phyloP scores from a whole-genome alignment of 257 asterid species.

The Penstemon davidsonii region DNA sequence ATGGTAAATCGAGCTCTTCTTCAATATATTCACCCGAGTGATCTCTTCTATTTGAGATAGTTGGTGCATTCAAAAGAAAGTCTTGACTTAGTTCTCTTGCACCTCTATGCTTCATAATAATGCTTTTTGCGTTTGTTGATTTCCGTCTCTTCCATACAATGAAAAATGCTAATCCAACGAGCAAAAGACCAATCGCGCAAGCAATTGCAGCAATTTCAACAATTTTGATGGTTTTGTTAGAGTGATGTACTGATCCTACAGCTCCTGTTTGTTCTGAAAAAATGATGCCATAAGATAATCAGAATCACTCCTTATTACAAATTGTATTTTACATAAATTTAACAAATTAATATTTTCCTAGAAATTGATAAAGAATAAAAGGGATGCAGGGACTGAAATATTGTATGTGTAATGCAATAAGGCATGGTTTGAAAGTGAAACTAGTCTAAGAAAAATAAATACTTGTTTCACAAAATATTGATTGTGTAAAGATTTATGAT shows the following conservation, averaged over 20 bases:
- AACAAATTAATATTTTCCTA: too few relatives aligned
- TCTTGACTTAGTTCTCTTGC: conserved; percentile 44
- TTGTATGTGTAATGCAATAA: too few relatives aligned
- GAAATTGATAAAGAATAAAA: too few relatives aligned
- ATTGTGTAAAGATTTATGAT: too few relatives aligned
- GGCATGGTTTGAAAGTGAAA: too few relatives aligned
- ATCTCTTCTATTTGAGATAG: conserved; percentile 39
- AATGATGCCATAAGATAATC: not conserved
- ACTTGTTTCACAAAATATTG: too few relatives aligned
- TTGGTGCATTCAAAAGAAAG: conserved; percentile 31
- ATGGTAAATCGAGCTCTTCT: conserved; percentile 51
- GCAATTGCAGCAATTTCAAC: conserved; percentile 40
- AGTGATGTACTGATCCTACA: conserved; percentile 32
- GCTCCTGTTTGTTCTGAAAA: conserved; percentile 39
- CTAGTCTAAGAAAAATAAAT: too few relatives aligned
- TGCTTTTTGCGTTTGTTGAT: conserved; percentile 19
- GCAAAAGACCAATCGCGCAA: conserved; percentile 40
- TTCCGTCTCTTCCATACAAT: conserved; percentile 47
- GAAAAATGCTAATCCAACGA: conserved; percentile 34
- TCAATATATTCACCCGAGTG: conserved; percentile 36
- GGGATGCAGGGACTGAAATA: too few relatives aligned
- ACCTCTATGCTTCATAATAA: conserved; percentile 33
- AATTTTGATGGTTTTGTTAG: conserved; percentile 33
- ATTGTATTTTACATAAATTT: too few relatives aligned
- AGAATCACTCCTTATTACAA: not conserved